Evolutionary conservation across 2,329 filamentous ascomycete species (phyloP).

Genomic region (Penicillium janthinellum): DNA sequence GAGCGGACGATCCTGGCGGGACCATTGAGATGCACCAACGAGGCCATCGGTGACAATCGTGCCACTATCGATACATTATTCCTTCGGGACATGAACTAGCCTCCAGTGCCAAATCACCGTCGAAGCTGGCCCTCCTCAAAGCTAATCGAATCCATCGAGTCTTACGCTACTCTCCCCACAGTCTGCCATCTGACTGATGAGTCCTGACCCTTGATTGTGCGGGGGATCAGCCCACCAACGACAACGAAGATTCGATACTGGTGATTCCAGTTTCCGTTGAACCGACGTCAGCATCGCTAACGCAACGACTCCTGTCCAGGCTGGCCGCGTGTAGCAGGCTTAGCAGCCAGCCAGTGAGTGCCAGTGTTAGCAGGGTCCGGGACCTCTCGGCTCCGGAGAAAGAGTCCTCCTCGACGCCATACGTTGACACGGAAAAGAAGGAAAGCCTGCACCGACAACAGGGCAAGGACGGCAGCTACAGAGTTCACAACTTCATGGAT

Average conservation of each 20-base stretch:
- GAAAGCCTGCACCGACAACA: neutral
- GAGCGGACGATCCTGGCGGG: neutral
- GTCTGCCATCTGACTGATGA: neutral
- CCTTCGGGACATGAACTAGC: neutral
- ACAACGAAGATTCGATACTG: neutral
- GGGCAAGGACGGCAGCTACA: neutral
- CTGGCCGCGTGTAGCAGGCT: neutral
- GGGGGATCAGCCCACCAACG: neutral
- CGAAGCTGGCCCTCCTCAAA: neutral
- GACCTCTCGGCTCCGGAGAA: neutral
- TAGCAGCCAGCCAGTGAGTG: no score
- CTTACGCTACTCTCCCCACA: slow-evolving; percentile 6
- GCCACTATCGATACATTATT: neutral
- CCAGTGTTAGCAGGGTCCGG: neutral
- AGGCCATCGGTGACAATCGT: neutral
- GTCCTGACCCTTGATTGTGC: slow-evolving; percentile 8
- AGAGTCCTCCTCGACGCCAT: neutral
- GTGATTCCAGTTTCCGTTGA: neutral
- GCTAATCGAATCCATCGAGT: neutral
- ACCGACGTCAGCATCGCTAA: neutral
- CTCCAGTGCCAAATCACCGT: neutral
- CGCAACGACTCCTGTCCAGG: neutral
- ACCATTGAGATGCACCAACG: neutral
- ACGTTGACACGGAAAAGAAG: neutral
- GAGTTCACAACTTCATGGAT: neutral